phyloP scores from a whole-genome alignment of 495 filamentous ascomycete genomes.

The Neurospora sp. region DNA sequence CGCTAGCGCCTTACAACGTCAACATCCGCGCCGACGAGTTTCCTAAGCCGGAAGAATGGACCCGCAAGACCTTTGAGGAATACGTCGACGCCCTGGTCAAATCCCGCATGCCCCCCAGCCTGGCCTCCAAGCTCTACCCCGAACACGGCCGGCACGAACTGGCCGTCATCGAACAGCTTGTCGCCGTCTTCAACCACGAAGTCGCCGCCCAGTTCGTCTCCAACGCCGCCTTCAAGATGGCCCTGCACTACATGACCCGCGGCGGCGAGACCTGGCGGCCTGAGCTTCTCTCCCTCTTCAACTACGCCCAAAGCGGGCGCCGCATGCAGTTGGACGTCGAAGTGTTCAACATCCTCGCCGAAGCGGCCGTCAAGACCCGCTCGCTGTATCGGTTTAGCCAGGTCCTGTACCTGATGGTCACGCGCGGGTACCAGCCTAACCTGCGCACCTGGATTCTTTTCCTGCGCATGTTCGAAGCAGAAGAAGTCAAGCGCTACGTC shows the following conservation, averaged over 20 bases:
- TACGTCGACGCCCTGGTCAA: constrained; percentile 25
- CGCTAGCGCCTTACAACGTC: constrained; percentile 4
- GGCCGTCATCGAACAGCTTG: constrained; percentile 19
- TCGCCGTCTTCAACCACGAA: constrained; percentile 18
- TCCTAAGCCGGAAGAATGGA: constrained; percentile 24
- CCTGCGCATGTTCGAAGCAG: constrained; percentile 27
- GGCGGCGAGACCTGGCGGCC: constrained; percentile 7
- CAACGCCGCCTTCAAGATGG: constrained; percentile 26
- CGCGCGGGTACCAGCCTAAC: constrained; percentile 17
- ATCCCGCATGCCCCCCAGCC: constrained; percentile 13
- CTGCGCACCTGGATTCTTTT: constrained; percentile 31
- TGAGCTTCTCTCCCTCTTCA: constrained; percentile 13
- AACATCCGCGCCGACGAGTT: constrained; percentile 22
- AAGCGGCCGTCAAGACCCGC: constrained; percentile 16
- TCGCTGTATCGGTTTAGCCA: constrained; percentile 24
- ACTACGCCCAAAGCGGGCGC: constrained; percentile 8
- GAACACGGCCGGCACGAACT: constrained; percentile 11
- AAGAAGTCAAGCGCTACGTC: constrained; percentile 25
- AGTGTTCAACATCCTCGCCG: constrained; percentile 24
- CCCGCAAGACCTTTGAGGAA: constrained; percentile 21
- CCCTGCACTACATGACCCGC: constrained; percentile 21
- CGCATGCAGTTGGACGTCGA: constrained; percentile 22
- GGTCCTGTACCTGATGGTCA: constrained; percentile 22
- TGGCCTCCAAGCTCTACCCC: constrained; percentile 20
- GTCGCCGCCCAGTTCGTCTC: constrained; percentile 13